A percentile compares a stretch with the other conserved stretches of the same genome.
Evolutionary conservation across 2,329 filamentous ascomycete genomes (phyloP).

Genomic region (Pseudogymnoascus sp.): DNA sequence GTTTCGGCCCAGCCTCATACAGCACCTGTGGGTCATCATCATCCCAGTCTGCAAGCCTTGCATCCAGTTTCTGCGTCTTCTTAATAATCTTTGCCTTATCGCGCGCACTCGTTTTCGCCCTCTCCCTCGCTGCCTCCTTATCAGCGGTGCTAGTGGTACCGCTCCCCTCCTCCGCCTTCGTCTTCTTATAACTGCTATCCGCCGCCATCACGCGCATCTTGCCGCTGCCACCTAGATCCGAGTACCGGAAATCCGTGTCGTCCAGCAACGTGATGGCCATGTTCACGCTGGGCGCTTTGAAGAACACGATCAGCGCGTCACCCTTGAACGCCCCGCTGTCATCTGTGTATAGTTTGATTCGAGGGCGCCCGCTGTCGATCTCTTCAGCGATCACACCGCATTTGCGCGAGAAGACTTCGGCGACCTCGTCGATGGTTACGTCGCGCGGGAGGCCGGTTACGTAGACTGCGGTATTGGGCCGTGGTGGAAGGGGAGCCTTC

Average conservation of each 20-base stretch:
- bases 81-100: conserved; percentile 86
- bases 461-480: conserved; percentile 83
- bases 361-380: conserved; percentile 76
- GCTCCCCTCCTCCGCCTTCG: conserved; percentile 46
- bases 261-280: conserved; percentile 75
- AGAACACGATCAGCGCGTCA: conserved; percentile 87
- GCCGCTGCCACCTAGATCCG: conserved; percentile 39
- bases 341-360: conserved; percentile 89
- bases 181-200: conserved; percentile 86
- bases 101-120: conserved; percentile 44
- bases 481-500: conserved; percentile 27
- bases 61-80: conserved; percentile 84
- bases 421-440: conserved; percentile 69
- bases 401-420: conserved; percentile 71
- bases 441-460: conserved; percentile 80
- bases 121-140: conserved; percentile 37
- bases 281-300: conserved; percentile 85
- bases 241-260: conserved; percentile 70
- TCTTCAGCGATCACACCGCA: conserved; percentile 90
- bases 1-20: conserved; percentile 41
- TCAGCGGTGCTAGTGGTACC: conserved; percentile 9
- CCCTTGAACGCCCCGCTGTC: conserved; percentile 81
- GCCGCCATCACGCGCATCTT: conserved; percentile 76
- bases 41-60: conserved; percentile 89
- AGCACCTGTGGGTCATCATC: conserved; percentile 66